Evolutionary conservation across 305 asterid species (phyloP).

Genomic region (Stenogyne calaminthoides): DNA sequence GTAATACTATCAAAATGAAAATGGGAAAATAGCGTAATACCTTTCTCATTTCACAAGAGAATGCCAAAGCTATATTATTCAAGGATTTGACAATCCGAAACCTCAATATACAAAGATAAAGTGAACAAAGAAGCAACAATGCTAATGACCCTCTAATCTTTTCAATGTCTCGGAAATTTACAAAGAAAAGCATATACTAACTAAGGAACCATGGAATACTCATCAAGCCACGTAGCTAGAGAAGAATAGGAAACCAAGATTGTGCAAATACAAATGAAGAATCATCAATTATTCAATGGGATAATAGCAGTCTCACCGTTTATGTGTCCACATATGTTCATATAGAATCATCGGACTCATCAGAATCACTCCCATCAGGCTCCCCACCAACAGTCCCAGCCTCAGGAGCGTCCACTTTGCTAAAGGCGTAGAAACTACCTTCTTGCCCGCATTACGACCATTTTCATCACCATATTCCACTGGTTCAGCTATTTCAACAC

Average conservation of each 20-base stretch:
- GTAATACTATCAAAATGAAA: too few relatives aligned
- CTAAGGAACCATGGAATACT: constrained; percentile 4
- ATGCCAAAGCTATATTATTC: not conserved
- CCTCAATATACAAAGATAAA: not conserved
- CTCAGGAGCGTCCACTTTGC: constrained; percentile 62
- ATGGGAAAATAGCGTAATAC: not conserved
- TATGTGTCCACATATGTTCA: constrained; percentile 34
- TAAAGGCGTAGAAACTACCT: constrained; percentile 57
- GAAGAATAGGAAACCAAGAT: not conserved
- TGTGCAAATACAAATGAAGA: not conserved
- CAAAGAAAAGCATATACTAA: constrained; percentile 9
- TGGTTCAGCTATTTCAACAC: constrained; percentile 68
- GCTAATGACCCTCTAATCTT: not conserved
- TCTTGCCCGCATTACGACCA: constrained; percentile 60
- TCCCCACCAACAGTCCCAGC: constrained; percentile 62
- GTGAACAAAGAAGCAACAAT: not conserved
- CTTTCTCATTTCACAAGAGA: not conserved
- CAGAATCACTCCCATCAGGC: constrained; percentile 87
- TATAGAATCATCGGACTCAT: constrained; percentile 82
- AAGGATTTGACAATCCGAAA: not conserved
- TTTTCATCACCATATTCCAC: constrained; percentile 65
- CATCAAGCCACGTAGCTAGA: constrained; percentile 1
- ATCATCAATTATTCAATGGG: not conserved
- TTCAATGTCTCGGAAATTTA: constrained; percentile 11
- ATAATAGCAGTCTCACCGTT: not conserved